phyloP scores from a whole-genome alignment of 2,329 filamentous ascomycete species.

The Teratosphaeria nubilosa region DNA sequence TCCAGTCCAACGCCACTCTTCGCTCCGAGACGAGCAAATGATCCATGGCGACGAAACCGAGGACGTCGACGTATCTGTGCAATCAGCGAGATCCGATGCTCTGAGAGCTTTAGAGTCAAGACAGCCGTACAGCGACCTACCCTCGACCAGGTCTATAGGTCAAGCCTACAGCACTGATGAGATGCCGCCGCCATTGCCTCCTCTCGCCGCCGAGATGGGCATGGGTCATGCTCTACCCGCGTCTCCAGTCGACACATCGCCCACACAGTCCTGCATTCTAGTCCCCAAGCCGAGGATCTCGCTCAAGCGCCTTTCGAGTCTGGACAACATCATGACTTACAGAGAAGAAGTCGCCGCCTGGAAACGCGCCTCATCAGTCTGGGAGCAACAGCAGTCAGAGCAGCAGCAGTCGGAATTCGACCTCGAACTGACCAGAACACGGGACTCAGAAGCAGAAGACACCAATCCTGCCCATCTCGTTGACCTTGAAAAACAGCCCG shows the following conservation, averaged over 20 bases:
- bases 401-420: neutral
- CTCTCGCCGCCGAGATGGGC: neutral
- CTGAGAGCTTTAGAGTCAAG: neutral
- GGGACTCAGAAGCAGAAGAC: neutral
- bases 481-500: neutral
- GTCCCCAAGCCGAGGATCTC: slow-evolving; percentile 11
- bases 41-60: neutral
- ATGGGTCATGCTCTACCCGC: slow-evolving; percentile 14
- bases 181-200: neutral
- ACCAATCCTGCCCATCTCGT: neutral
- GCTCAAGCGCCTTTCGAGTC: slow-evolving; percentile 18
- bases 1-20: neutral
- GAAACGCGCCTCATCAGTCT: slow-evolving; percentile 15
- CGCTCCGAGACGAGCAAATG: neutral
- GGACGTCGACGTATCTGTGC: neutral
- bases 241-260: slow-evolving; percentile 1
- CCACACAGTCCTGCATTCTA: neutral
- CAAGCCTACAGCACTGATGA: neutral
- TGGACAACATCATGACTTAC: slow-evolving; percentile 24
- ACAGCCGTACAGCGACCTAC: neutral
- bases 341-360: slow-evolving; percentile 20
- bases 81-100: neutral
- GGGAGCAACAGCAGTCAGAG: slow-evolving; percentile 5
- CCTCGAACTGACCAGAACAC: neutral
- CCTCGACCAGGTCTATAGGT: neutral